Evolutionary conservation across 2,329 filamentous ascomycete species (phyloP), one percentile per base, ranked within the genome.

Genomic region (Penicillium sp.): DNA sequence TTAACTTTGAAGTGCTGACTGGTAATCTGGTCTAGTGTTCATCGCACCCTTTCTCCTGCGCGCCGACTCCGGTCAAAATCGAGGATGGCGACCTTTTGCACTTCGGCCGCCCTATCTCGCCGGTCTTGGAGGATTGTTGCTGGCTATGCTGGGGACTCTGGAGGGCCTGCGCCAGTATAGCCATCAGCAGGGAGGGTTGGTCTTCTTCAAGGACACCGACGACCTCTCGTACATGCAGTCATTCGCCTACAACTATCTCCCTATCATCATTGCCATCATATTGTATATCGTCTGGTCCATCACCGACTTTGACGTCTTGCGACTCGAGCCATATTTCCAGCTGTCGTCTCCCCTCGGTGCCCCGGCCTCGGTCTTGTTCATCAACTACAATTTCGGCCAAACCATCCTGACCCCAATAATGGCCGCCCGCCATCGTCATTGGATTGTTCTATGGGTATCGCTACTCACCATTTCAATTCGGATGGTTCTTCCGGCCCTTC

Each of bases 261-360:
- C 40, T 54, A 67, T 71, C 22, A 62, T 73, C 22, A 43, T 67
- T 11, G 64, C 70, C 9, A 61, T 73, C 12, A 55, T 65, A 5
- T 69, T 72, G 18, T 64, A 69, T 27, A 66, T 69, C 13, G 47
- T 70, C 1, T 73, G 70, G 70, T 67, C 70, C 31, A 67, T 72
- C 39, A 61, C 68, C 9, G 70, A 73, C 38, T 73, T 68, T 35
- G 70, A 73, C 42, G 68, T 72, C 13, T 66, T 72, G 35, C 68
- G 70, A 4, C 51, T 73, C 12, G 70, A 73, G 32, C 69, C 70
- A 2, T 73, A 67, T 42, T 73, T 72, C 32, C 70, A 64, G 35
- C 38, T 64, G 20, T 60, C 61, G 3, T 47, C 50, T 10, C 56
- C 59, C 6, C 48, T 55, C 8, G 61, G 61, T 1, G 56, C 57